A percentile compares a stretch with the other conserved stretches of the same genome.
phyloP scores from a whole-genome alignment of 169 alveolate species.

The Cryptosporidium baileyi region DNA sequence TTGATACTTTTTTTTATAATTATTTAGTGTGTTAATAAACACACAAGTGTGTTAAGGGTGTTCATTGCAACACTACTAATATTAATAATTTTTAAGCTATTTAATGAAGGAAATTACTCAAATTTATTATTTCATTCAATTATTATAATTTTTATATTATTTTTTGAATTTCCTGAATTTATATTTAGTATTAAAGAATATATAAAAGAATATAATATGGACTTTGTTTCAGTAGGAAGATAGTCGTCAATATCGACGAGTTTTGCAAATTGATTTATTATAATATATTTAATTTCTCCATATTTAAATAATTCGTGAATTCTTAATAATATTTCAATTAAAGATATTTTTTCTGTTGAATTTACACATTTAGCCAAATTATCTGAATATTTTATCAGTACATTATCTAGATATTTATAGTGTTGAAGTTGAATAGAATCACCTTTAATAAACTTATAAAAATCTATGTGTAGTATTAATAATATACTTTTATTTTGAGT shows the following conservation, averaged over 20 bases:
- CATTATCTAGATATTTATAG: conserved; percentile 12
- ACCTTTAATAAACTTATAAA: conserved; percentile 1
- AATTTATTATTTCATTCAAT: not conserved
- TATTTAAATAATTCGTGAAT: conserved; percentile 31
- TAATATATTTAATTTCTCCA: conserved; percentile 17
- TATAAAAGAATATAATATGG: not conserved
- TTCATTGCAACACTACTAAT: not conserved
- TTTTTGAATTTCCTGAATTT: not conserved
- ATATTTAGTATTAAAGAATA: conserved; percentile 24
- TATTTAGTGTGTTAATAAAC: not conserved
- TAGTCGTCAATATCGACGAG: conserved; percentile 1
- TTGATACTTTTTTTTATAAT: not conserved
- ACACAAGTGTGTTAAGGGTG: conserved; percentile 2
- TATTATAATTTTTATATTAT: not conserved
- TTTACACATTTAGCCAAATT: not conserved
- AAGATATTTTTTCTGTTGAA: not conserved
- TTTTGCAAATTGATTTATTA: conserved; percentile 35
- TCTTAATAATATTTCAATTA: conserved; percentile 33
- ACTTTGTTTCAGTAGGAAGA: conserved; percentile 14
- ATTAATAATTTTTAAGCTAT: not conserved
- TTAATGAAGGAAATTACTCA: not conserved
- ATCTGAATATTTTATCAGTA: conserved; percentile 36
- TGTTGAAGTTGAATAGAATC: not conserved
- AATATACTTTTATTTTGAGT: not conserved
- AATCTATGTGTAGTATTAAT: conserved; percentile 26